A percentile compares a stretch with the other conserved stretches of the same genome.
Conservation (phyloP, 768 basidiomycete genomes). For the Rhodotorula paludigena region DNA sequence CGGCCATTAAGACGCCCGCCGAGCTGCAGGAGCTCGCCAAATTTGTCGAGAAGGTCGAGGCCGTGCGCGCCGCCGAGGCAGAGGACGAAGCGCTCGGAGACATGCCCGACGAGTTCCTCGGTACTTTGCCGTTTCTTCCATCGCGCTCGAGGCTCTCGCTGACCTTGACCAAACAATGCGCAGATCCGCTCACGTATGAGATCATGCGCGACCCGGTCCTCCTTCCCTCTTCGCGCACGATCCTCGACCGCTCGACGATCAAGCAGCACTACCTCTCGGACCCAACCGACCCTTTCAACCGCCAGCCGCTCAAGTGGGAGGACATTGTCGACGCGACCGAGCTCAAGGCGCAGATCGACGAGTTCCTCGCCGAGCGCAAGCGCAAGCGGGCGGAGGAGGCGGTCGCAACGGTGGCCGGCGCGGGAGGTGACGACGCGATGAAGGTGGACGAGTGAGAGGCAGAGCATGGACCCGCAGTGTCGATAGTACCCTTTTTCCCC, state of each 20-base stretch:
- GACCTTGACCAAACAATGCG: constrained; percentile 6
- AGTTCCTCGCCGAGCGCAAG: constrained; percentile 57
- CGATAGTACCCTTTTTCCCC: too few relatives aligned
- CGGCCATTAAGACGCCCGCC: constrained; percentile 64
- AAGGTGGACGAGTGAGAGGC: not conserved
- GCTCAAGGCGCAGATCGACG: constrained; percentile 68
- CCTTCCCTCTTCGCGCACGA: constrained; percentile 70
- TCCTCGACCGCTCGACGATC: constrained; percentile 85
- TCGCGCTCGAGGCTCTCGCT: not conserved
- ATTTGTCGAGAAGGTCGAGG: constrained; percentile 80
- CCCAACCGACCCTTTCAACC: constrained; percentile 90
- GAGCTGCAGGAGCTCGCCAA: constrained; percentile 66
- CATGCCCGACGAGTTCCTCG: constrained; percentile 89
- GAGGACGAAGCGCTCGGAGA: constrained; percentile 83
- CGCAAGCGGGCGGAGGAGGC: not conserved
- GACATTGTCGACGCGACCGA: constrained; percentile 60
- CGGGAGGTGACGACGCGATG: not conserved
- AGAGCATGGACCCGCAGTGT: too few relatives aligned
- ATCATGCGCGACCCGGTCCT: constrained; percentile 94
- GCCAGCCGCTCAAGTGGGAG: constrained; percentile 69
- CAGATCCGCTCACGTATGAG: constrained; percentile 84
- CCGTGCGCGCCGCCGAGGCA: constrained; percentile 67
- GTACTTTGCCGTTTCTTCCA: constrained; percentile 51
- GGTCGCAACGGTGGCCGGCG: not conserved
- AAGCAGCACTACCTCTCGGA: constrained; percentile 91